Base-by-base conservation (phyloP, 306 rosid genomes). In the Quillaja saponaria region DNA sequence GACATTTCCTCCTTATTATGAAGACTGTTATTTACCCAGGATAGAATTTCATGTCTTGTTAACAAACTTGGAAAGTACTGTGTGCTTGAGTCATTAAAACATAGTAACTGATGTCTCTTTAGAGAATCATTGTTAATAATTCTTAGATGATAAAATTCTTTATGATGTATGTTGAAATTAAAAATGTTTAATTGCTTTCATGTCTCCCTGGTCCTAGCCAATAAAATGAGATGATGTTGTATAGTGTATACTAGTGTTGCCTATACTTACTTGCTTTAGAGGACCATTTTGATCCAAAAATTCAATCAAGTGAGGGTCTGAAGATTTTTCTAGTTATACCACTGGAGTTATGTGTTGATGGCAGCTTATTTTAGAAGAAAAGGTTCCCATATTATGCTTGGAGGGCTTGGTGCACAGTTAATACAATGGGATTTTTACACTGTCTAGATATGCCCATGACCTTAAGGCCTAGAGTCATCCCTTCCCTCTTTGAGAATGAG, bases 161-260 rank as follows among this genome's bases (percentile, higher is more conserved):
- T 58, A 18, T 53, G 16, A 47, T 18, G 33, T 31, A 53, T 47
- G 31, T 72, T 60, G 37, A 34, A 49, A 55, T 76, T 41, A 31
- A 71, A 33, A 34, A 44, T 63, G 33, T 19, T 12, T 19, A 16
- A 44, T 59, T 16, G 4, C 51, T 35, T n/a, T 55, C 13, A 49
- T 54, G 20, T 40, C 19, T 21, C 59, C 42, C 20, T n/a, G 42
- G 53, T 54, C 63, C 35, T 38, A 46, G 21, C 55, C 34, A 61
- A 68, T n/a, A n/a, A n/a, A 59, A 57, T n/a, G n/a, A 66, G 16
- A 25, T 59, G 25, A 21, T 35, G 37, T 40, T 52, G 7, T 33
- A n/a, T n/a, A n/a, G n/a, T n/a, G n/a, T n/a, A 40, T 34, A 34
- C 18, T 49, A 37, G 11, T 37, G 39, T 55, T 17, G 46, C 57